Evolutionary conservation across 306 rosid species (phyloP).

Genomic region (Hylodesmum podocarpum): DNA sequence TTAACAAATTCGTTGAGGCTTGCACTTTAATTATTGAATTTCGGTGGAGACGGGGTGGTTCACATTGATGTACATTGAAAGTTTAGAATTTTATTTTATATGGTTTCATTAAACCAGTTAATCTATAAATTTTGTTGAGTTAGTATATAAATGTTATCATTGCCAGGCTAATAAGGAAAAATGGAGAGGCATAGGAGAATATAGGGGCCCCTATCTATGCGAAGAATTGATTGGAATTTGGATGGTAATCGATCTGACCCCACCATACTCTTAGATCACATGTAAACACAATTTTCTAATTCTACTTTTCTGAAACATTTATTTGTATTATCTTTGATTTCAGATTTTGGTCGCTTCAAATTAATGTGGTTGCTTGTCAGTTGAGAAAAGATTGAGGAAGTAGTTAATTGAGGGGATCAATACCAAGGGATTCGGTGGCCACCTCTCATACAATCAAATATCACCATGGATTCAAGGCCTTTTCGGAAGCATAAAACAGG

Average conservation of each 20-base stretch:
- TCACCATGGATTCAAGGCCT: background rate
- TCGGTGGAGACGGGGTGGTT: background rate
- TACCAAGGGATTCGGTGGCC: constrained; percentile 21
- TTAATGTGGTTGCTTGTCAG: constrained; percentile 27
- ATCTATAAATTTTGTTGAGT: background rate
- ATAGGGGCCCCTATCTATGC: background rate
- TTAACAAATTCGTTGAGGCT: background rate
- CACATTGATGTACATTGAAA: background rate
- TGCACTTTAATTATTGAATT: constrained; percentile 16
- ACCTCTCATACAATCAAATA: constrained; percentile 18
- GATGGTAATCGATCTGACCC: constrained; percentile 30
- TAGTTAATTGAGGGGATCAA: constrained; percentile 25
- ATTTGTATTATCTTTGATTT: background rate
- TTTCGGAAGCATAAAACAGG: background rate
- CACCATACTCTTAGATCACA: constrained; percentile 32
- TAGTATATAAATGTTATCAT: constrained; percentile 1
- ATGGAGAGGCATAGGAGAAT: background rate
- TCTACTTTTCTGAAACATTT: background rate
- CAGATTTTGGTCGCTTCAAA: background rate
- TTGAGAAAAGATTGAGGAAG: constrained; percentile 33
- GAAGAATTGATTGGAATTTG: background rate
- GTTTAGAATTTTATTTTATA: background rate
- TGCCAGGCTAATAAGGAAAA: background rate
- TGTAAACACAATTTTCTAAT: constrained; percentile 12
- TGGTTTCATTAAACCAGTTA: background rate